Percentiles rank a stretch among this genome's conserved stretches.
These are phyloP conservation scores for Ramaria rubella DNA, from an alignment of 768 basidiomycete species.

Conservation along the genomic window DNA sequence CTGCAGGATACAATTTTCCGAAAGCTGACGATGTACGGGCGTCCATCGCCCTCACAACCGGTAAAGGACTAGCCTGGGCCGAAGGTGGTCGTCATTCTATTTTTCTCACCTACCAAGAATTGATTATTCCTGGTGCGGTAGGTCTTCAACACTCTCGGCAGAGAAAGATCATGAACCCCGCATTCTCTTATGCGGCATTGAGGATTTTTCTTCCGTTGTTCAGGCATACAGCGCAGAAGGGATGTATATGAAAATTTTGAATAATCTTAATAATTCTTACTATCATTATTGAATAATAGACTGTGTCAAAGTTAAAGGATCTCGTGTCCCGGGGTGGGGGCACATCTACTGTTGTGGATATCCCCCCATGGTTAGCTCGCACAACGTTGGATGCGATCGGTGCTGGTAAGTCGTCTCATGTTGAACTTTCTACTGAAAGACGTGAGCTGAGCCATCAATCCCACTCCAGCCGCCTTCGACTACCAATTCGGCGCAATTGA, in stretches of 20 bases:
- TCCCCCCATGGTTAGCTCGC: constrained; percentile 31
- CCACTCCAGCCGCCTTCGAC: neutral
- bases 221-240: constrained; percentile 15
- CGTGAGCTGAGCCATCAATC: neutral
- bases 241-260: no score
- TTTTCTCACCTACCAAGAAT: neutral
- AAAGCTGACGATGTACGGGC: constrained; percentile 13
- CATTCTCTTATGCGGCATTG: constrained; percentile 22
- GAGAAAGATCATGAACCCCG: constrained; percentile 23
- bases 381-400: constrained; percentile 47
- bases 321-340: neutral
- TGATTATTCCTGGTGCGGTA: neutral
- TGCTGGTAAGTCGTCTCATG: constrained; percentile 39
- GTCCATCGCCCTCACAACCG: constrained; percentile 8
- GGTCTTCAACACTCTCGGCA: constrained; percentile 23
- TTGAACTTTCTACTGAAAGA: neutral
- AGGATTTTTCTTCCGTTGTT: constrained; percentile 22
- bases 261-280: neutral
- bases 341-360: constrained; percentile 15
- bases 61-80: constrained; percentile 18
- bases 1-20: constrained; percentile 23
- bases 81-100: constrained; percentile 14
- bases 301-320: neutral
- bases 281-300: neutral
- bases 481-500: neutral